These are phyloP conservation scores for Aspergillus ustus DNA, from an alignment of 2,329 filamentous ascomycete genomes.

Conservation along the genomic window DNA sequence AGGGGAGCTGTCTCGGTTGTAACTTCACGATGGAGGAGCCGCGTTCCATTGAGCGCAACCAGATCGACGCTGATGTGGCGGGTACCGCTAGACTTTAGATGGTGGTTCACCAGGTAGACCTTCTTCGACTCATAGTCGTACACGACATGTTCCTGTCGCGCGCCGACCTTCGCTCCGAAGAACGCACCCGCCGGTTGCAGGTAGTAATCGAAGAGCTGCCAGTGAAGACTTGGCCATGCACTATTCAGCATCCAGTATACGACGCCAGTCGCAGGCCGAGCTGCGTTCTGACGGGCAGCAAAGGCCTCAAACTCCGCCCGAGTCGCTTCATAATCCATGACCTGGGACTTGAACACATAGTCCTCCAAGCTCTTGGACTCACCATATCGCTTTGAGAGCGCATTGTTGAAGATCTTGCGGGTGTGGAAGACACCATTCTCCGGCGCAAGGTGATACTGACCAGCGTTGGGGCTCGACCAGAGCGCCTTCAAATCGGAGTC, in stretches of 20 bases:
- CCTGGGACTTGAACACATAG: slow-evolving; percentile 64
- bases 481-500: slow-evolving; percentile 57
- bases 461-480: slow-evolving; percentile 59
- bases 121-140: slow-evolving; percentile 56
- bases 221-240: slow-evolving; percentile 68
- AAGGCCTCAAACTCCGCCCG: slow-evolving; percentile 64
- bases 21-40: slow-evolving; percentile 41
- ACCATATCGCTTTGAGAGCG: slow-evolving; percentile 58
- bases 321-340: slow-evolving; percentile 68
- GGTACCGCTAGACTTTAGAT: slow-evolving; percentile 43
- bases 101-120: slow-evolving; percentile 62
- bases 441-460: slow-evolving; percentile 65
- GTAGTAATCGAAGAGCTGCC: slow-evolving; percentile 69
- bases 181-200: slow-evolving; percentile 62
- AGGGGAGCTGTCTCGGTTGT: slow-evolving; percentile 51
- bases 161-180: slow-evolving; percentile 61
- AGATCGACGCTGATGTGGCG: slow-evolving; percentile 56
- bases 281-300: slow-evolving; percentile 54
- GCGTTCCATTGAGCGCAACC: slow-evolving; percentile 54
- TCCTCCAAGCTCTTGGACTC: slow-evolving; percentile 57
- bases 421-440: slow-evolving; percentile 60
- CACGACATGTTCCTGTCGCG: slow-evolving; percentile 57
- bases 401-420: slow-evolving; percentile 63
- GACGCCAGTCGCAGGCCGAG: slow-evolving; percentile 61
- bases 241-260: slow-evolving; percentile 73